These are phyloP conservation scores for Rhipidocladum racemiflorum DNA, from an alignment of 176 grass and related monocot species.

Conservation along the genomic window DNA sequence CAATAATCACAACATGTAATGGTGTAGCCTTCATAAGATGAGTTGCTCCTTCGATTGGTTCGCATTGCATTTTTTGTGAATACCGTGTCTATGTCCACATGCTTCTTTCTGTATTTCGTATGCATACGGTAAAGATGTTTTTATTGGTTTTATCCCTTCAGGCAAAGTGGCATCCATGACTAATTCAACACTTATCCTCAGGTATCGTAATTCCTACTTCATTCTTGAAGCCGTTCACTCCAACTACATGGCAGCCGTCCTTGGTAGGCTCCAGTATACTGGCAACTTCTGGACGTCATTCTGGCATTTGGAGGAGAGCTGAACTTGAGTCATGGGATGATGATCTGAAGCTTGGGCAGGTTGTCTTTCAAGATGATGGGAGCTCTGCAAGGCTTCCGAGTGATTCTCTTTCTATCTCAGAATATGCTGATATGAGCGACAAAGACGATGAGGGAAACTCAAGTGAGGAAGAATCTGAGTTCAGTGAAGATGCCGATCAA, in stretches of 20 bases:
- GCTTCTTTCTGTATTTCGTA: background rate
- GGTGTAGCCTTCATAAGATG: constrained; percentile 7
- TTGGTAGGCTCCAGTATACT: constrained; percentile 77
- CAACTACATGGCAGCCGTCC: constrained; percentile 77
- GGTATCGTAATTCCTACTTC: constrained; percentile 57
- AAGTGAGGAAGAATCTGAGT: constrained; percentile 44
- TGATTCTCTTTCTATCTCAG: constrained; percentile 62
- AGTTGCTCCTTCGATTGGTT: constrained; percentile 14
- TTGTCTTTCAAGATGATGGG: constrained; percentile 75
- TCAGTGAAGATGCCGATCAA: constrained; percentile 50
- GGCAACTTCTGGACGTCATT: constrained; percentile 45
- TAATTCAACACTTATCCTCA: constrained; percentile 47
- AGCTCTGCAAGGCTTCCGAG: constrained; percentile 53
- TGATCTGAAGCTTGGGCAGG: constrained; percentile 56
- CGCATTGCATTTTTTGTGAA: background rate
- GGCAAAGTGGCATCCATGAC: background rate
- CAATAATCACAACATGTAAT: background rate
- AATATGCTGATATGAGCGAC: constrained; percentile 58
- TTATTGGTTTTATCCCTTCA: background rate
- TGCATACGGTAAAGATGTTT: too few relatives aligned
- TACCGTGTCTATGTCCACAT: background rate
- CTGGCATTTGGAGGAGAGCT: constrained; percentile 79
- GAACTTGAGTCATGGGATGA: constrained; percentile 91
- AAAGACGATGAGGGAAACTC: constrained; percentile 51
- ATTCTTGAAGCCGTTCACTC: constrained; percentile 62